phyloP scores from a whole-genome alignment of 2,329 filamentous ascomycete species.

The Xylariaceae sp. region DNA sequence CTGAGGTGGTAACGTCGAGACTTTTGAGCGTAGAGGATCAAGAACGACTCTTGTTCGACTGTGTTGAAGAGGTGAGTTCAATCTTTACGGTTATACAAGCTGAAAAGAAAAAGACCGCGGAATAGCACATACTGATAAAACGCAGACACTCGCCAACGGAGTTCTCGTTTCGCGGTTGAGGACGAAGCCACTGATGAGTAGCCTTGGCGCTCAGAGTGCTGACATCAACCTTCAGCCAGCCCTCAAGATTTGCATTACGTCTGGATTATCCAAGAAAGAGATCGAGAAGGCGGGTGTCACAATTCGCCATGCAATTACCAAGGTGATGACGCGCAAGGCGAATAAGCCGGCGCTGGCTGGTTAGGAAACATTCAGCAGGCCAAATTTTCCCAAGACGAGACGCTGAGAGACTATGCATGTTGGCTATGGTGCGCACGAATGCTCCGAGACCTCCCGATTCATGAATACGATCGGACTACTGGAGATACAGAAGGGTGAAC shows the following conservation, averaged over 20 bases:
- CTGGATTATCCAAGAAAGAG: constrained; percentile 86
- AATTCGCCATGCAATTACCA: constrained; percentile 90
- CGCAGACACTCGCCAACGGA: constrained; percentile 75
- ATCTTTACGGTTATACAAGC: neutral
- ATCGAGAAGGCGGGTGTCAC: constrained; percentile 87
- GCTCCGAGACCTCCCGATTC: no score
- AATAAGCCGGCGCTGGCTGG: constrained; percentile 39
- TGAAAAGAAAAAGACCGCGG: neutral
- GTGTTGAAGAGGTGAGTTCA: constrained; percentile 83
- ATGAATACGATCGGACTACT: no score
- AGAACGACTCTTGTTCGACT: constrained; percentile 79
- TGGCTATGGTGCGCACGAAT: no score
- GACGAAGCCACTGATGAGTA: constrained; percentile 61
- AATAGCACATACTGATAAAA: constrained; percentile 8
- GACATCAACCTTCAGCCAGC: constrained; percentile 71
- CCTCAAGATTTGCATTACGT: constrained; percentile 87
- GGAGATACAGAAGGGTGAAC: neutral
- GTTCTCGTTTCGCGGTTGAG: constrained; percentile 88
- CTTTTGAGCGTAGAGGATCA: constrained; percentile 70
- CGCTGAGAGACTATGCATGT: no score
- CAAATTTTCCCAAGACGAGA: no score
- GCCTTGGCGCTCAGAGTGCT: constrained; percentile 62
- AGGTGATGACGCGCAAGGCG: constrained; percentile 69
- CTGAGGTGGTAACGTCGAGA: constrained; percentile 70
- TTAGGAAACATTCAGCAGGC: constrained; percentile 17